A percentile compares a stretch with the other conserved stretches of the same genome.
Conservation (phyloP, 2,329 filamentous ascomycete species). For the Beauveria caledonica region DNA sequence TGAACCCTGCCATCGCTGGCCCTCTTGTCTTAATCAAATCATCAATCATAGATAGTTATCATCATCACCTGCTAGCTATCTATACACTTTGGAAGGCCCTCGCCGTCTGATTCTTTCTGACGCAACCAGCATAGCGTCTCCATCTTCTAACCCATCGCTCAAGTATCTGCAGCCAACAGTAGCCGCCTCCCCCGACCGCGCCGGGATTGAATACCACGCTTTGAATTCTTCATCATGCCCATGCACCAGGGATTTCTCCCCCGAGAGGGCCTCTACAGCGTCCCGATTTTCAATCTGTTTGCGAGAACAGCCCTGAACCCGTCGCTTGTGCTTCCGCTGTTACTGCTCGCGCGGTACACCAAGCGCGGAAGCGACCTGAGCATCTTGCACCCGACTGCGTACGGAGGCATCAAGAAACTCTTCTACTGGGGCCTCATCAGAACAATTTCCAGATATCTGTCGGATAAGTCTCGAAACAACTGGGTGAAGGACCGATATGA, state of each 20-base stretch:
- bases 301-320: conserved; percentile 57
- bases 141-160: not conserved
- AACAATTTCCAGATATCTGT: conserved; percentile 23
- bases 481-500: conserved; percentile 40
- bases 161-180: not conserved
- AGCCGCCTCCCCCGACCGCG: not conserved
- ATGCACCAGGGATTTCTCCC: conserved; percentile 45
- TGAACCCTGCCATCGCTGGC: not conserved
- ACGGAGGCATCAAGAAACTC: conserved; percentile 37
- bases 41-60: not conserved
- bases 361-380: conserved; percentile 47
- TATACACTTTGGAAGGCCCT: not conserved
- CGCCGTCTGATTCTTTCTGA: not conserved
- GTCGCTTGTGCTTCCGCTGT: conserved; percentile 51
- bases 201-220: not conserved
- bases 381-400: conserved; percentile 41
- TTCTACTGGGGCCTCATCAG: conserved; percentile 23
- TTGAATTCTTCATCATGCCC: conserved; percentile 20
- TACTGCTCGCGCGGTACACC: conserved; percentile 58
- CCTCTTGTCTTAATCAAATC: not conserved
- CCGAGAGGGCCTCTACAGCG: conserved; percentile 51
- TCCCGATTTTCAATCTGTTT: conserved; percentile 50
- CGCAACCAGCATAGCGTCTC: not conserved
- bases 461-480: conserved; percentile 27
- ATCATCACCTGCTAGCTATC: not conserved